Percentiles rank a stretch among this genome's conserved stretches.
phyloP scores from a whole-genome alignment of 176 grass and related monocot species.

The Cymbopogon citratus region DNA sequence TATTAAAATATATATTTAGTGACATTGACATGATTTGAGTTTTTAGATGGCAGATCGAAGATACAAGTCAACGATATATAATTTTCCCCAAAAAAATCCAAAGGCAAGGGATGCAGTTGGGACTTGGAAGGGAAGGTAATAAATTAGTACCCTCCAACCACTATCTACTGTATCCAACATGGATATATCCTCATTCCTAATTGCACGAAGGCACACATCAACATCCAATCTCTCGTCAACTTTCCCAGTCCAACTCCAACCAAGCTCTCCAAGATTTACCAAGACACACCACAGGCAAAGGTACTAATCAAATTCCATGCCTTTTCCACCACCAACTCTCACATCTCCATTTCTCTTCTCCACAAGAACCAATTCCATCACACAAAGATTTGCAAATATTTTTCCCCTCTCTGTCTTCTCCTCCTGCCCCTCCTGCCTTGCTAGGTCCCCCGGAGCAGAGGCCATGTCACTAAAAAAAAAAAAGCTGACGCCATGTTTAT shows the following conservation, averaged over 20 bases:
- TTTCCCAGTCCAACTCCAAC: not conserved
- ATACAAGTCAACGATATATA: too few relatives aligned
- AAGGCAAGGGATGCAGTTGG: not conserved
- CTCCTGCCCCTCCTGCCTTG: too few relatives aligned
- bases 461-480: too few relatives aligned
- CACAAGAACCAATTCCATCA: slow-evolving; percentile 29
- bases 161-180: slow-evolving; percentile 19
- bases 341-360: slow-evolving; percentile 3
- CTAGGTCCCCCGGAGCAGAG: too few relatives aligned
- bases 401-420: too few relatives aligned
- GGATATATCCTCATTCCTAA: not conserved
- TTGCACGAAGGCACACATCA: not conserved
- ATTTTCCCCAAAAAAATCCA: too few relatives aligned
- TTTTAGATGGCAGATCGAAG: too few relatives aligned
- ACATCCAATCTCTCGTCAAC: not conserved
- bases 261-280: slow-evolving; percentile 10
- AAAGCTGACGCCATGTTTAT: too few relatives aligned
- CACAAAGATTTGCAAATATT: too few relatives aligned
- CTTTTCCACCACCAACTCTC: slow-evolving; percentile 25
- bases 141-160: slow-evolving; percentile 14
- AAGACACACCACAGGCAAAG: not conserved
- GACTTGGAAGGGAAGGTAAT: not conserved
- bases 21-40: too few relatives aligned
- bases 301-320: not conserved
- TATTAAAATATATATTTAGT: too few relatives aligned